Conservation (phyloP, 2,329 filamentous ascomycete genomes). For the Penicillium sclerotigenum region DNA sequence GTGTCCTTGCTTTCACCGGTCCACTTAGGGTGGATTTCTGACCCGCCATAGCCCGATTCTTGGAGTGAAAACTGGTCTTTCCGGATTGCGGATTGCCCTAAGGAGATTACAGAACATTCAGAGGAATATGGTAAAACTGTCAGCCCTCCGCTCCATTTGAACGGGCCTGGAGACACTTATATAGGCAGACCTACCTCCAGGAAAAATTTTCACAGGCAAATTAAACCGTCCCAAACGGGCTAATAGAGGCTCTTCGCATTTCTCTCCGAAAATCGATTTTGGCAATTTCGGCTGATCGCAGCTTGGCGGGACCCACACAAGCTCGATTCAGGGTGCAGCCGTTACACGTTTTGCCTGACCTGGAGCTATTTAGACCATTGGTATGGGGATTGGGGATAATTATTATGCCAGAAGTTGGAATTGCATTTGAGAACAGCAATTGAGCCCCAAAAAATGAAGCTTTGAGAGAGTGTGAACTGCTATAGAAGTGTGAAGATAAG, state of each 20-base stretch:
- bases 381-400: neutral
- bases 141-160: neutral
- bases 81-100: conserved; percentile 20
- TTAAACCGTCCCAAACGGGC: neutral
- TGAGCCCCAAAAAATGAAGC: neutral
- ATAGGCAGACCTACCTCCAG: neutral
- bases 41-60: conserved; percentile 24
- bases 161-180: conserved; percentile 1
- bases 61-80: conserved; percentile 4
- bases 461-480: neutral
- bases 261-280: conserved; percentile 13
- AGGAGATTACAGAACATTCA: conserved; percentile 8
- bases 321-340: conserved; percentile 17
- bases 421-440: neutral
- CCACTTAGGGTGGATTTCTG: conserved; percentile 21
- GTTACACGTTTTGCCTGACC: neutral
- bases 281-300: conserved; percentile 23
- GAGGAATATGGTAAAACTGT: neutral
- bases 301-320: conserved; percentile 28
- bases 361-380: neutral
- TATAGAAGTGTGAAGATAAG: neutral
- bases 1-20: conserved; percentile 21
- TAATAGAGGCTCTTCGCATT: conserved; percentile 17
- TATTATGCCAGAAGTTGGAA: neutral
- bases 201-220: neutral